Conservation (phyloP, 441 rosid genomes). For the Pelargonium fulgidum region DNA sequence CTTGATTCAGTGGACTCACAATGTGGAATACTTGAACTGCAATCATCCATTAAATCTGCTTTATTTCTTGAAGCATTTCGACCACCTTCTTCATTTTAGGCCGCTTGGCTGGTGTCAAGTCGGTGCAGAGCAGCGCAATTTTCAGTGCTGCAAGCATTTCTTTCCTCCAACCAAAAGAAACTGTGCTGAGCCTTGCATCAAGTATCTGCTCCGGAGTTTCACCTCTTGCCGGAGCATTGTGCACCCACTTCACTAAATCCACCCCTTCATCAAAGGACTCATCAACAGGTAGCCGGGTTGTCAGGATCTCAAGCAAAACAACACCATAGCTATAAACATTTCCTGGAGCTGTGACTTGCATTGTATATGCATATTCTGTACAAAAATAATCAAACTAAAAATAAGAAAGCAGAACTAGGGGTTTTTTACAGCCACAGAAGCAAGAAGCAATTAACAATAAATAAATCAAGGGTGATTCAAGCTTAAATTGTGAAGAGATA, state of each 20-base stretch:
- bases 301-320: constrained; percentile 82
- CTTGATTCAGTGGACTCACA: background rate
- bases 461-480: background rate
- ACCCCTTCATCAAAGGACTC: constrained; percentile 89
- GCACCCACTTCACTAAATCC: constrained; percentile 98
- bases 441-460: background rate
- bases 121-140: constrained; percentile 90
- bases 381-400: constrained; percentile 7
- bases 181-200: constrained; percentile 85
- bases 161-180: constrained; percentile 87
- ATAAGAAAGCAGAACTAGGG: background rate
- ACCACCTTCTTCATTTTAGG: constrained; percentile 93
- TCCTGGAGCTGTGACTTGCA: constrained; percentile 99
- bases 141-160: constrained; percentile 93
- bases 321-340: constrained; percentile 96
- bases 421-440: too few relatives aligned
- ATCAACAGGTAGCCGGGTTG: constrained; percentile 74
- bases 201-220: constrained; percentile 97
- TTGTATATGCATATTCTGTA: constrained; percentile 90
- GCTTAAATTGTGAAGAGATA: background rate
- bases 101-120: constrained; percentile 82
- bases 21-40: background rate
- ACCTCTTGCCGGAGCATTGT: constrained; percentile 82
- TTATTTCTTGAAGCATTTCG: constrained; percentile 92
- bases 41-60: constrained; percentile 32